Evolutionary conservation across 2,329 filamentous ascomycete genomes (phyloP), one percentile per base, ranked within the genome.

Genomic region (Aspergillus fijiensis): DNA sequence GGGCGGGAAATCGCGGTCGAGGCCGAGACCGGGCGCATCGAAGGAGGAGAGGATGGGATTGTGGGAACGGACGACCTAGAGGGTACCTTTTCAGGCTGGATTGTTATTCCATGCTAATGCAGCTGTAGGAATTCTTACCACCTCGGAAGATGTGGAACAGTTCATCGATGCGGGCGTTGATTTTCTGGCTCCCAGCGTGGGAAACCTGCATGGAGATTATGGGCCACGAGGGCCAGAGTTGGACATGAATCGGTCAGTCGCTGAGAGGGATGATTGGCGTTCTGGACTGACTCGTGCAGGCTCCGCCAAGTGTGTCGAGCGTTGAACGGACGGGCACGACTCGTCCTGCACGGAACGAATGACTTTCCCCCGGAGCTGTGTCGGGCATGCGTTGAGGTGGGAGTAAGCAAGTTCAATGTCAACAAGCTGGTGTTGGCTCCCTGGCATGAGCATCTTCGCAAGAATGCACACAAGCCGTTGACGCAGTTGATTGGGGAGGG

Each of bases 171-270:
- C 87, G 6, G 88, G 87, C 0, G 87, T 91, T 67, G 86, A 91
- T 66, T 87, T 87, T 74, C 78, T 91, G 6, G 89, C 89, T 1
- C 89, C 88, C 0, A 87, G 87, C 0, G 89, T 91, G 73, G 88
- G 88, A 6, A 91, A 90, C 67, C 84, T 91, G 45, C 88, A 91
- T 70, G 88, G 88, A 9, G 83, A 86, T 63, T 90, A 91, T 71
- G 87, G 87, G 0, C 80, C 84, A 1, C 76, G 82, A 35, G 87
- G 87, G 0, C 83, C 85, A 9, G 78, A 81, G 66, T 74, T 88
- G 19, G 86, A 89, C 21, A 59, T 64, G 39, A 50, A 61, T 5
- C 48, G 60, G 58, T 62, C 12, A 49, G 55, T 48, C 12, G 27
- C 16, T 10, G 12, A 12, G 0, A 14, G 33, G 16, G n/a, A 57